Base-by-base conservation (phyloP, 2,329 filamentous ascomycete species). In the Fusarium setosum region DNA sequence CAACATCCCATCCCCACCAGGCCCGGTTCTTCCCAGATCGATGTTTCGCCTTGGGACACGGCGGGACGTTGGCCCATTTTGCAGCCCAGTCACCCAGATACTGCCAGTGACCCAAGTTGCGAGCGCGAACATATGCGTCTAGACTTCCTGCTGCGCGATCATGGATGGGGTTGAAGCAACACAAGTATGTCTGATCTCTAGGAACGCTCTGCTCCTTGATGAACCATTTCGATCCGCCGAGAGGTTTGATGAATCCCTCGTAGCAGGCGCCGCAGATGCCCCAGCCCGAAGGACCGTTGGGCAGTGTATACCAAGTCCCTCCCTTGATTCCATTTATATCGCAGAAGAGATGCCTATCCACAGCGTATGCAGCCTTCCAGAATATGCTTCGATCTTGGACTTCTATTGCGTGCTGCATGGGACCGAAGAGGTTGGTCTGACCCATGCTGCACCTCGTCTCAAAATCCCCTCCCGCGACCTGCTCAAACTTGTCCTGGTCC, bases 191-290 rank as follows among this genome's bases (percentile, higher is more conserved):
- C 1, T 66, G 63, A 5, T 65, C 38, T 2, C 68, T 57, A 2
- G 31, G 10, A 26, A 44, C 11, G 61, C 32, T 12, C 56, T 63
- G 23, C 17, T 61, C 53, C 69, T 73, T 10, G 13, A 73, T 65
- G 41, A 81, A 79, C 51, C 74, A 74, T 4, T 56, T 48, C 0
- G 68, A 54, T 4, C 81, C 56, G 4, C 65, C 71, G 3, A 79
- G 57, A 1, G 76, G 62, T 54, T 76, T 73, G 8, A 76, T 53
- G 21, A 80, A 60, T 7, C 66, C 71, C 5, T 72, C 73, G 24
- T 75, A 74, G 53, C 80, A 82, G 1, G 73, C 72, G 5, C 72
- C 73, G 56, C 78, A 81, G 20, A 82, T 68, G 11, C 62, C 69
- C 53, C 80, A 82, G 1, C 68, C 67, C 0, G 31, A 15, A 15